phyloP scores from a whole-genome alignment of 2,329 filamentous ascomycete genomes.

The Dryadomyces quercus-mongolicae region DNA sequence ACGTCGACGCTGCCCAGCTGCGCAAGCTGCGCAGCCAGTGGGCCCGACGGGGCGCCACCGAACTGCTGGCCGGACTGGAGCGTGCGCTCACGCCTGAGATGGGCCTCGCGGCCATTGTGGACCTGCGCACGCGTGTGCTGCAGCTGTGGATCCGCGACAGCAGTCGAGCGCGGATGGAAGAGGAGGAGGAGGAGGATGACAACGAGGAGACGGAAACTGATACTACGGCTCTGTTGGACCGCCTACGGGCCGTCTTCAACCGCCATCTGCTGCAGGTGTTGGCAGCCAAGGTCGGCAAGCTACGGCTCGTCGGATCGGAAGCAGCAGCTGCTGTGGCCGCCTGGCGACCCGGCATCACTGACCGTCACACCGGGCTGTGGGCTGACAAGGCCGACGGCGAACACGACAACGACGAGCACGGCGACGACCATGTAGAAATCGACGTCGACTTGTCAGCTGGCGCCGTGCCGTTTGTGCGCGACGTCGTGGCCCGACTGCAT shows the following conservation, averaged over 20 bases:
- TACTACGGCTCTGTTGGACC: conserved; percentile 41
- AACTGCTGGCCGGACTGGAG: conserved; percentile 49
- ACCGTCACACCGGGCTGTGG: conserved; percentile 52
- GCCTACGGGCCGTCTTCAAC: conserved; percentile 58
- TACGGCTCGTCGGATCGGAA: conserved; percentile 53
- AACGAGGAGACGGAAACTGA: neutral
- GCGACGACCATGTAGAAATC: conserved; percentile 37
- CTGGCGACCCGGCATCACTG: conserved; percentile 44
- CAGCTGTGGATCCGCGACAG: conserved; percentile 65
- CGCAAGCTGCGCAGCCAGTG: conserved; percentile 36
- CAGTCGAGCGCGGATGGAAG: conserved; percentile 34
- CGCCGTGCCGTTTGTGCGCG: conserved; percentile 55
- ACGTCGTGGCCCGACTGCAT: conserved; percentile 56
- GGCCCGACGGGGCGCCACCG: conserved; percentile 47
- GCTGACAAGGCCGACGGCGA: neutral
- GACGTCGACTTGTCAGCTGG: conserved; percentile 54
- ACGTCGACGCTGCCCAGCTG: conserved; percentile 49
- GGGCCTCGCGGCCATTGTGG: conserved; percentile 24
- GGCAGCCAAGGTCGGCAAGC: conserved; percentile 47
- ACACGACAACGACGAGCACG: neutral
- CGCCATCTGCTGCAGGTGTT: conserved; percentile 52
- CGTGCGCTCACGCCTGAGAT: conserved; percentile 32
- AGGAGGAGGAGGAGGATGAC: neutral
- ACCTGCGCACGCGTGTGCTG: conserved; percentile 56
- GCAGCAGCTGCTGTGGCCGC: conserved; percentile 47